These are phyloP conservation scores for Microsporum canis DNA, from an alignment of 2,329 filamentous ascomycete species.

Conservation along the genomic window DNA sequence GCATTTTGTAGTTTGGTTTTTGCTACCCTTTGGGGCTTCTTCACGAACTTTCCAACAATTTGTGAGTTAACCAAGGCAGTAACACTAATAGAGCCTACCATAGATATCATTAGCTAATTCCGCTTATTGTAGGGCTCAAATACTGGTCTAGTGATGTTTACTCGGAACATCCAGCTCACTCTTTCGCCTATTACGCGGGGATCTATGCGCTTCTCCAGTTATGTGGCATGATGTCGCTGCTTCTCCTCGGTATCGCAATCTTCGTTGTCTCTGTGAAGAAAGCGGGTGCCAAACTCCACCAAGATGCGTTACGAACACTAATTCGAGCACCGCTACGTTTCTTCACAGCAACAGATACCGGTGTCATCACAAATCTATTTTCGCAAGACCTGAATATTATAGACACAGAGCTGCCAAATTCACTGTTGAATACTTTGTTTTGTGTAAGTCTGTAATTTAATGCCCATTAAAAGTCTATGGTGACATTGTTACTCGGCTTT, in stretches of 20 bases:
- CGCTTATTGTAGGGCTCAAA: constrained; percentile 12
- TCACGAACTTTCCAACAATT: constrained; percentile 21
- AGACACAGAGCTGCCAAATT: constrained; percentile 32
- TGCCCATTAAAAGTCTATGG: background rate
- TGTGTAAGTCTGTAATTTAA: background rate
- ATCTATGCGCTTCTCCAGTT: constrained; percentile 22
- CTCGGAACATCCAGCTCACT: constrained; percentile 14
- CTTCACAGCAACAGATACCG: constrained; percentile 35
- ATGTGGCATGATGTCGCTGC: constrained; percentile 16
- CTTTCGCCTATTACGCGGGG: constrained; percentile 18
- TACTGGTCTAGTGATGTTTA: constrained; percentile 19
- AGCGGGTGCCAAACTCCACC: constrained; percentile 19
- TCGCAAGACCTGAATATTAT: constrained; percentile 38
- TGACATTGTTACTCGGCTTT: background rate
- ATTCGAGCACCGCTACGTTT: constrained; percentile 31
- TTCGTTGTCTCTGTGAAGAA: constrained; percentile 16
- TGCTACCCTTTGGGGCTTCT: constrained; percentile 17
- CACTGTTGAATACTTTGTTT: constrained; percentile 22
- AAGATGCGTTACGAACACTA: constrained; percentile 15
- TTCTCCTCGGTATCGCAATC: constrained; percentile 14
- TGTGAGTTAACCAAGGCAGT: constrained; percentile 5
- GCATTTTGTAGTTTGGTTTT: constrained; percentile 6
- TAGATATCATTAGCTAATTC: background rate
- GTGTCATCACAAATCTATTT: constrained; percentile 37
- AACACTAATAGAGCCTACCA: background rate